Evolutionary conservation across 768 basidiomycete genomes (phyloP), one percentile per base, ranked within the genome.

Genomic region (Tylopilus sp.): DNA sequence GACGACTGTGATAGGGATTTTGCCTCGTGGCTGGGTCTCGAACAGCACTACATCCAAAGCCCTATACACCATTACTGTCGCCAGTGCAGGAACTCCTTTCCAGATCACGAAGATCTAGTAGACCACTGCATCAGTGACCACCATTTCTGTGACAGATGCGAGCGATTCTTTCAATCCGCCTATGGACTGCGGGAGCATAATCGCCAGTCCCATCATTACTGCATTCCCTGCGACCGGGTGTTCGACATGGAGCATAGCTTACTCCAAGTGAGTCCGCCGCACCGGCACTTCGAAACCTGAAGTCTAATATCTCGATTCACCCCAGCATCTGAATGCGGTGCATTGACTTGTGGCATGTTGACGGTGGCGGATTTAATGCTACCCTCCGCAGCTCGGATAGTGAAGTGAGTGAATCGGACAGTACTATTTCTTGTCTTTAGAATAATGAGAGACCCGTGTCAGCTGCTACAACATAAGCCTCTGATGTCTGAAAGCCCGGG

Each of bases 1-100:
- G 3, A 66, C 11, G 59, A 68, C 13, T 85, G 83, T 56, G 48
- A 72, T 0, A 25, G 40, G 8, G 80, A 83, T 54, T 85, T 83
- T 60, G 3, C 57, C 0, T 62, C 75, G 0, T 55, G 55, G 55
- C 4, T 0, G 1, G 74, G 59, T 1, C 74, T 80, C 49, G 70
- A 67, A 50, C 70, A 81, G 51, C 83, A 86, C 62, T 82, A 66
- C 56, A 71, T 76, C 22, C 73, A 82, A 48, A 81, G 77, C 58
- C 66, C 69, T 4, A 21, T 13, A 0, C 84, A 85, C 48, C 10
- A 63, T 35, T 86, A 77, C 51, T 86, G 85, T 62, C 75, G 77
- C 51, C 40, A 57, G 20, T 86, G 84, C 62, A 40, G 75, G 22
- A 50, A 56, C 17, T 75, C 79, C 48, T 82, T 79, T 51, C 40